A percentile compares a stretch with the other conserved stretches of the same genome.
Evolutionary conservation across 148 eudicot species (phyloP).

Genomic region (Camellia sinensis): DNA sequence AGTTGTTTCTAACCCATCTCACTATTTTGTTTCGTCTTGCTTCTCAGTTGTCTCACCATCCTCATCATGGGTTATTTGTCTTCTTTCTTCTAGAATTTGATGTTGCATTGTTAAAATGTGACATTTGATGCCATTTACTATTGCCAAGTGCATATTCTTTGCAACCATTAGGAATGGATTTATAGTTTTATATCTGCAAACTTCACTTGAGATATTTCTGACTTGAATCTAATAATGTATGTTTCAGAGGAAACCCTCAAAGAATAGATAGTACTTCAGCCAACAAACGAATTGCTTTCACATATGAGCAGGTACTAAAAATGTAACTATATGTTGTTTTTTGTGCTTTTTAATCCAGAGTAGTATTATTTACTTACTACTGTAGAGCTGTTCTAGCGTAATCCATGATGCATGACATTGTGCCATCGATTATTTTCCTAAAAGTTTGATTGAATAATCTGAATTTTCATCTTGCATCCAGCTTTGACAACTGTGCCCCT

Average conservation of each 20-base stretch:
- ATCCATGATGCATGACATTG: not conserved
- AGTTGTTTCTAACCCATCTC: too few relatives aligned
- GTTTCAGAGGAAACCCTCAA: conserved; percentile 87
- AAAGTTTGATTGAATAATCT: not conserved
- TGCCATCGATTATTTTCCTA: not conserved
- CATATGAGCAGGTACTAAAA: conserved; percentile 83
- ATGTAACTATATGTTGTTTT: not conserved
- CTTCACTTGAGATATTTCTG: conserved; percentile 7
- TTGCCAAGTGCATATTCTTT: not conserved
- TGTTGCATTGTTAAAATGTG: not conserved
- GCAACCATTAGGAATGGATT: not conserved
- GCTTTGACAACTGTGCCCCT: not conserved
- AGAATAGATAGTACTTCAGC: conserved; percentile 81
- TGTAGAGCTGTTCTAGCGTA: not conserved
- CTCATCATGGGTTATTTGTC: not conserved
- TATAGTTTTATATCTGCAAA: not conserved
- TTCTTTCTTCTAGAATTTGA: not conserved
- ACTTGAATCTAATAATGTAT: not conserved
- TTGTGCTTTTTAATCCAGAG: not conserved
- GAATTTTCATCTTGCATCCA: not conserved
- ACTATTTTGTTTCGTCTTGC: not conserved
- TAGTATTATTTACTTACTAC: not conserved
- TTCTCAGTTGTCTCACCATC: not conserved
- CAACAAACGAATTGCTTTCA: conserved; percentile 80
- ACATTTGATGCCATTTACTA: not conserved